A percentile compares a stretch with the other conserved stretches of the same genome.
These are phyloP conservation scores for Ceraceosorus guamensis DNA, from an alignment of 1,284 basidiomycete genomes.

Conservation along the genomic window DNA sequence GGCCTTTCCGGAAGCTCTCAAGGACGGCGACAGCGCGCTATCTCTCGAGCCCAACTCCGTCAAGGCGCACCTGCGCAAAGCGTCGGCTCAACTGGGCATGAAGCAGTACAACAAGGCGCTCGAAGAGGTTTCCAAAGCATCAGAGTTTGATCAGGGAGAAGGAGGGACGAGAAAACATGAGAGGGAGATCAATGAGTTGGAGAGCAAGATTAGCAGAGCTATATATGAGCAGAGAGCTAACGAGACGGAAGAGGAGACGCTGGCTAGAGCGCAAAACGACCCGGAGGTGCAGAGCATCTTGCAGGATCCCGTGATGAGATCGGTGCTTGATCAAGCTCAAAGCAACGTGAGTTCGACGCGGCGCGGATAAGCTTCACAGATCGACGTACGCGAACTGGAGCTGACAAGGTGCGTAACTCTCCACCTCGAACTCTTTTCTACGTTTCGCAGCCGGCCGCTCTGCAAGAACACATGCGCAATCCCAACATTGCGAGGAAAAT, in stretches of 20 bases:
- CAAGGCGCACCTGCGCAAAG: constrained; percentile 94
- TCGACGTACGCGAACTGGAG: no score
- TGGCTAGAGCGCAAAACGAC: constrained; percentile 90
- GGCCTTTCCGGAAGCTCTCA: constrained; percentile 89
- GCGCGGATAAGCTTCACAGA: no score
- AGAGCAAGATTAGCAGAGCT: constrained; percentile 58
- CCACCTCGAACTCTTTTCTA: constrained; percentile 50
- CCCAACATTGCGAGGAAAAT: constrained; percentile 69
- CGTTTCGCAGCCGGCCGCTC: constrained; percentile 59
- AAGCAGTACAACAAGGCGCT: constrained; percentile 73
- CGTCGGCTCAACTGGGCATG: constrained; percentile 79
- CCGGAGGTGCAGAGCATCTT: constrained; percentile 75
- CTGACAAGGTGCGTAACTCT: not conserved
- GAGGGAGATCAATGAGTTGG: constrained; percentile 33
- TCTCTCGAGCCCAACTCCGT: constrained; percentile 66
- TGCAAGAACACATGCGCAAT: constrained; percentile 97
- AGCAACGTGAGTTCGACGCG: constrained; percentile 19
- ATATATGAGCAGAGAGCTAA: constrained; percentile 71
- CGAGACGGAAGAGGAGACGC: constrained; percentile 87
- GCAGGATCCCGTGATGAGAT: constrained; percentile 53
- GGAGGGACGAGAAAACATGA: constrained; percentile 11
- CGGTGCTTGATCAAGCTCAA: constrained; percentile 91
- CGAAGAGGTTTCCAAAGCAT: constrained; percentile 37
- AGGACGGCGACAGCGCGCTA: constrained; percentile 90
- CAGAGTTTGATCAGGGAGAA: constrained; percentile 27